Evolutionary conservation across 1,139 yeast genomes (phyloP).

Genomic region (Candida tunisiensis): DNA sequence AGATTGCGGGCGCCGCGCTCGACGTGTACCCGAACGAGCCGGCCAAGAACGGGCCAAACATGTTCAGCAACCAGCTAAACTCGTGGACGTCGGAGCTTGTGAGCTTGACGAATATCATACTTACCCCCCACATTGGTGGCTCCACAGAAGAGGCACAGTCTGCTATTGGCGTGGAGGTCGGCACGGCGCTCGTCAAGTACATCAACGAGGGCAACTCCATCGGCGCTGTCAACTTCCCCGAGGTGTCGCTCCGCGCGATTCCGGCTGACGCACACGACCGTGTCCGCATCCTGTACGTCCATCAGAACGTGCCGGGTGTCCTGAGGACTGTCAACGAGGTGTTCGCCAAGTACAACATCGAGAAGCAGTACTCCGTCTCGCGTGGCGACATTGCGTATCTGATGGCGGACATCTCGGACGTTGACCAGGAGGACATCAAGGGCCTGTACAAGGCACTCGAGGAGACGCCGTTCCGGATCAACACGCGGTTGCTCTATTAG

Average conservation of each 20-base stretch:
- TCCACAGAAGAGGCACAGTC: constrained; percentile 98
- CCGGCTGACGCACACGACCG: constrained; percentile 64
- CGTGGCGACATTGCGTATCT: constrained; percentile 92
- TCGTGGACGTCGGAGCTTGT: constrained; percentile 73
- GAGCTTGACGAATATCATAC: constrained; percentile 70
- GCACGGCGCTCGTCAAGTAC: constrained; percentile 69
- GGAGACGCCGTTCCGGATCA: constrained; percentile 79
- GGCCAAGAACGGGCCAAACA: constrained; percentile 82
- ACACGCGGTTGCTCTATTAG: constrained; percentile 78
- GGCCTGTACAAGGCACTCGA: constrained; percentile 73
- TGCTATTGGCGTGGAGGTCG: constrained; percentile 95
- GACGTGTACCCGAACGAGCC: constrained; percentile 98
- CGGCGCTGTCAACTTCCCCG: constrained; percentile 99
- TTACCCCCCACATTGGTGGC: constrained; percentile 98
- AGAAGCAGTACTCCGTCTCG: constrained; percentile 94
- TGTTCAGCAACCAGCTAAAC: constrained; percentile 59
- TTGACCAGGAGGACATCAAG: constrained; percentile 67
- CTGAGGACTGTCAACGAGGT: constrained; percentile 93
- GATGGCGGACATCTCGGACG: constrained; percentile 95
- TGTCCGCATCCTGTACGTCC: constrained; percentile 91
- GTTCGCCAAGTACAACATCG: constrained; percentile 87
- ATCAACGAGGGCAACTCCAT: constrained; percentile 93
- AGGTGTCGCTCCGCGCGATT: constrained; percentile 79
- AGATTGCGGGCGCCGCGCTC: constrained; percentile 93
- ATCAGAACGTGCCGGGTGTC: constrained; percentile 98